Evolutionary conservation across 208 protist species (phyloP), one percentile per base, ranked within the genome.

Genomic region (Trypanosoma lewisi): DNA sequence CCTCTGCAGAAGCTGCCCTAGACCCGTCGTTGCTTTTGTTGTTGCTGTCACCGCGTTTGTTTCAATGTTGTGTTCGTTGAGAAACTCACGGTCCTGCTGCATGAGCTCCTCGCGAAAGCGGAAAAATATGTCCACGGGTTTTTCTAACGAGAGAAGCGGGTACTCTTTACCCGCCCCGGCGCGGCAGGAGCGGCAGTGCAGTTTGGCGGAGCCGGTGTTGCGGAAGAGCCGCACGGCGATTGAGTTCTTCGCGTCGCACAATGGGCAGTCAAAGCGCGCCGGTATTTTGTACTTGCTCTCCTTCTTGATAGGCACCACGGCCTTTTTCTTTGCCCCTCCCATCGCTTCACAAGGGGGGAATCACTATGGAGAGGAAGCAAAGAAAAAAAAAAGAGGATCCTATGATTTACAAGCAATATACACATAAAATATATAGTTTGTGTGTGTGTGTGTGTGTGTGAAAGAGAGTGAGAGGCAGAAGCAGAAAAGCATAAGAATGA

Each of bases 221-320:
- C 81, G 75, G 28, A 78, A 48, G 4, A 96, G 75, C 49, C 77
- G 81, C 41, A 96, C 86, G 23, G 73, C 78, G 47, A 96, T 91
- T 55, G 72, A 77, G 33, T 69, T 69, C 72, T 93, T 93, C 16
- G 83, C 81, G 67, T 96, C 90, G 62, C 90, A 96, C 28, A 94
- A 31, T 12, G 90, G 90, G 64, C 90, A 96, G 67, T 94, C 87
- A 70, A 96, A 96, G 49, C 79, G 82, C 1, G 68, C 47, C 1
- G 90, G 90, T 58, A 96, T 94, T 63, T 96, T 96, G 70, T 96
- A 96, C 67, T 93, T 93, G 70, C 90, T 93, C 65, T 92, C 87
- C 73, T 96, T 96, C 69, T 96, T 96, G 63, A 94, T 68, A 14
- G 83, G 83, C 14, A 75, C 85, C 45, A 55, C 78, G 41, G 87